Base-by-base conservation (phyloP, 2,329 filamentous ascomycete genomes). In the Fusarium lateritium region DNA sequence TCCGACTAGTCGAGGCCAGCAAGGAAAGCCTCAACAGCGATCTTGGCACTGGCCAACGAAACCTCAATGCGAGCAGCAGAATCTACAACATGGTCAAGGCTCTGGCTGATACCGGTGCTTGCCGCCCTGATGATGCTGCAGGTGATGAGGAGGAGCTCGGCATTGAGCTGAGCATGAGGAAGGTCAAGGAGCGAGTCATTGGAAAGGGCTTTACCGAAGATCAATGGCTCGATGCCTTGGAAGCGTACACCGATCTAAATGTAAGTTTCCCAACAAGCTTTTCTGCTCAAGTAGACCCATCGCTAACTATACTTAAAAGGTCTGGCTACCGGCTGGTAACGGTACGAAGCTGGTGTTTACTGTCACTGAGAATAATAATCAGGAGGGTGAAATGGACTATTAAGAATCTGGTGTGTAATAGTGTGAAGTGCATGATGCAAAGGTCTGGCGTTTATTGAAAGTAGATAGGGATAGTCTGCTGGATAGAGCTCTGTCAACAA, bases 151-250 rank as follows among this genome's bases (percentile, higher is more conserved):
- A 85, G 19, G 84, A 82, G 56, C 77, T 79, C 36, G 84, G 85
- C 17, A 78, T 86, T 21, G 94, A 98, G 80, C 82, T 99, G 74
- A 96, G 91, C 79, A 87, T 99, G 84, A 88, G 92, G 71, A 92
- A 94, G 80, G 93, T 99, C 63, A 89, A 94, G 78, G 94, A 98
- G 80, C 85, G 96, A 70, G 94, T 99, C 31, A 86, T 98, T 74
- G 96, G 94, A 54, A 98, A 97, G 86, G 96, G 96, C 4, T 99
- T 98, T 80, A 99, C 95, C 1, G 91, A 94, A 70, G 94, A 98
- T 80, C 94, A 99, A 80, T 94, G 97, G 83, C 86, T 92, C 76
- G 88, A 88, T 72, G 91, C 94, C 21, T 85, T 99, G 77, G 91
- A 97, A 67, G 95, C 97, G 83, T 98, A 99, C 81, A 91, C 93